Percentiles rank a stretch among this genome's conserved stretches.
phyloP scores from a whole-genome alignment of 345 rosid species.

The Citrus maxima region DNA sequence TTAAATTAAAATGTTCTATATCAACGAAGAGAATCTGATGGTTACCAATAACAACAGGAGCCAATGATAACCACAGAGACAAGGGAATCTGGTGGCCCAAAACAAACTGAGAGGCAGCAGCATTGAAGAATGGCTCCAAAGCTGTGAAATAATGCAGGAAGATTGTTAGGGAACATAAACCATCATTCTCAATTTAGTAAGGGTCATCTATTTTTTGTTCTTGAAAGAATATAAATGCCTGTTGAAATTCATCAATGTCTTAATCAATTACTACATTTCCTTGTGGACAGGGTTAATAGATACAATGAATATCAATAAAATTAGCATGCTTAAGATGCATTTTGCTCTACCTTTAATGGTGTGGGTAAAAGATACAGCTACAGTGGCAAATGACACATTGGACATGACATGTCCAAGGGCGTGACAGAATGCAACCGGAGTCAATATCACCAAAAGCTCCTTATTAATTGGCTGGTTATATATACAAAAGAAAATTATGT shows the following conservation, averaged over 20 bases:
- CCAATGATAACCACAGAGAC: slow-evolving; percentile 45
- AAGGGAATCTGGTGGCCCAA: slow-evolving; percentile 50
- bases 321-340: not conserved
- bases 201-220: not conserved
- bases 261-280: not conserved
- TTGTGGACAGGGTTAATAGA: not conserved
- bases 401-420: slow-evolving; percentile 60
- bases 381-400: slow-evolving; percentile 57
- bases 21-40: not conserved
- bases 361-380: slow-evolving; percentile 55
- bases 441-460: slow-evolving; percentile 36
- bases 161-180: slow-evolving; percentile 2
- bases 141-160: slow-evolving; percentile 24
- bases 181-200: not conserved
- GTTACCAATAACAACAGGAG: slow-evolving; percentile 53
- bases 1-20: not conserved
- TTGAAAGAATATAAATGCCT: not conserved
- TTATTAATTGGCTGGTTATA: slow-evolving; percentile 36
- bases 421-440: slow-evolving; percentile 50
- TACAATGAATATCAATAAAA: not conserved
- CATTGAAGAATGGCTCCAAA: slow-evolving; percentile 52
- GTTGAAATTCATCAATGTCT: not conserved
- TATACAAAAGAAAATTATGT: slow-evolving; percentile 4
- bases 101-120: slow-evolving; percentile 54
- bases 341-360: slow-evolving; percentile 44